Percentiles rank a stretch among this genome's conserved stretches.
phyloP scores from a whole-genome alignment of 2,329 filamentous ascomycete genomes.

The Epichloe coenophiala region DNA sequence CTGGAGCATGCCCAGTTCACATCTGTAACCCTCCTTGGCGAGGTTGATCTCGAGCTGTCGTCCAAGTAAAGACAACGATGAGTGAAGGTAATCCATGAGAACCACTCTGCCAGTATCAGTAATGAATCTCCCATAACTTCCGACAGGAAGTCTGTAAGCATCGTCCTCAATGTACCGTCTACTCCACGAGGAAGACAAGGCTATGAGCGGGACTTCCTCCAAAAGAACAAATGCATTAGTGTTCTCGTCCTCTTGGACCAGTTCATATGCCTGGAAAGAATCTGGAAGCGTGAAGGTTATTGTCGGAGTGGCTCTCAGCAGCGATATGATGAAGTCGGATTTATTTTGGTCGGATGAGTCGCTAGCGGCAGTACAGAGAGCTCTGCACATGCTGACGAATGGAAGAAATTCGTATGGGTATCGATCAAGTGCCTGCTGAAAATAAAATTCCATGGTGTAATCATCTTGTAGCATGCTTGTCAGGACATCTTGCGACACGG shows the following conservation, averaged over 20 bases:
- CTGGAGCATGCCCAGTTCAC: conserved; percentile 39
- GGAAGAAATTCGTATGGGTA: conserved; percentile 80
- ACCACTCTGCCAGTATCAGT: conserved; percentile 67
- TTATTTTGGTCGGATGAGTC: conserved; percentile 17
- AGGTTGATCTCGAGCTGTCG: conserved; percentile 59
- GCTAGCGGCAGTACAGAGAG: conserved; percentile 33
- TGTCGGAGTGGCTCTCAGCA: conserved; percentile 55
- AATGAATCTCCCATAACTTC: conserved; percentile 59
- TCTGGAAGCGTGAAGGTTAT: conserved; percentile 68
- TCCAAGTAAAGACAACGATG: conserved; percentile 65
- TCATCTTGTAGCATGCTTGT: conserved; percentile 23
- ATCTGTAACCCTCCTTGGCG: conserved; percentile 38
- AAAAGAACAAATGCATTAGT: conserved; percentile 62
- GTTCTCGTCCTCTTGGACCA: conserved; percentile 76
- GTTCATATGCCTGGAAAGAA: conserved; percentile 59
- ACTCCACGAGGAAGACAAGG: conserved; percentile 29
- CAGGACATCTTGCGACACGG: conserved; percentile 19
- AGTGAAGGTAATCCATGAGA: conserved; percentile 66
- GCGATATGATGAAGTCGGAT: conserved; percentile 42
- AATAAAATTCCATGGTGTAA: conserved; percentile 40
- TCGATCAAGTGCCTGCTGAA: conserved; percentile 57
- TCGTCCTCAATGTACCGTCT: conserved; percentile 31
- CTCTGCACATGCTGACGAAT: conserved; percentile 59
- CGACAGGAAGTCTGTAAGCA: conserved; percentile 47
- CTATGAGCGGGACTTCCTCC: conserved; percentile 50